phyloP scores from a whole-genome alignment of 345 rosid species.

The Raphanus sativus region DNA sequence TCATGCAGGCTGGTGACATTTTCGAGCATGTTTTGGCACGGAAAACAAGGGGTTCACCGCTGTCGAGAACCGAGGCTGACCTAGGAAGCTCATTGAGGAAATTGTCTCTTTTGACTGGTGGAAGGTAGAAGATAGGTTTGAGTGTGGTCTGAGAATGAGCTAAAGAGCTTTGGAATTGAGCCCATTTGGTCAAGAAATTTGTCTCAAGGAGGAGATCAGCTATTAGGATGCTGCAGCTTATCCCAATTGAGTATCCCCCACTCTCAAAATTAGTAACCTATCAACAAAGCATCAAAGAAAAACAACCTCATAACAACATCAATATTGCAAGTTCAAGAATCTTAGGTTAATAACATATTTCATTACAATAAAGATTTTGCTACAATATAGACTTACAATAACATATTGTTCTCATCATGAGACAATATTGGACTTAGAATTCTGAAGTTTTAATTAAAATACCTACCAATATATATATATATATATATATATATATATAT shows the following conservation, averaged over 20 bases:
- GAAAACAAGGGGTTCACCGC: slow-evolving; percentile 36
- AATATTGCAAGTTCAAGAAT: not conserved
- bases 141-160: slow-evolving; percentile 10
- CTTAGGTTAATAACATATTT: not conserved
- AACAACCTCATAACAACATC: not conserved
- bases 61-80: slow-evolving; percentile 42
- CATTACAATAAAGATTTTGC: not conserved
- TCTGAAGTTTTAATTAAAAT: too few relatives aligned
- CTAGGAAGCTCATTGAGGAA: not conserved
- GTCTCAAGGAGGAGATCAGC: slow-evolving; percentile 51
- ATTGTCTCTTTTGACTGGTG: slow-evolving; percentile 34
- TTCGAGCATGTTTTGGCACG: slow-evolving; percentile 31
- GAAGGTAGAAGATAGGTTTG: slow-evolving; percentile 58
- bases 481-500: too few relatives aligned
- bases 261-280: slow-evolving; percentile 84
- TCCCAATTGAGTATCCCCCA: slow-evolving; percentile 86
- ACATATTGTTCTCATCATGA: too few relatives aligned
- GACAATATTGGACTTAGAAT: too few relatives aligned
- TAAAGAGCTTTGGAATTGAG: slow-evolving; percentile 47
- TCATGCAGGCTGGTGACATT: slow-evolving; percentile 38
- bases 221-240: slow-evolving; percentile 73
- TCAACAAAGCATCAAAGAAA: not conserved
- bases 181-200: slow-evolving; percentile 59
- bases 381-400: too few relatives aligned
- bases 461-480: too few relatives aligned